phyloP scores from a whole-genome alignment of 1,284 basidiomycete species.

The Anthracocystis walkeri region DNA sequence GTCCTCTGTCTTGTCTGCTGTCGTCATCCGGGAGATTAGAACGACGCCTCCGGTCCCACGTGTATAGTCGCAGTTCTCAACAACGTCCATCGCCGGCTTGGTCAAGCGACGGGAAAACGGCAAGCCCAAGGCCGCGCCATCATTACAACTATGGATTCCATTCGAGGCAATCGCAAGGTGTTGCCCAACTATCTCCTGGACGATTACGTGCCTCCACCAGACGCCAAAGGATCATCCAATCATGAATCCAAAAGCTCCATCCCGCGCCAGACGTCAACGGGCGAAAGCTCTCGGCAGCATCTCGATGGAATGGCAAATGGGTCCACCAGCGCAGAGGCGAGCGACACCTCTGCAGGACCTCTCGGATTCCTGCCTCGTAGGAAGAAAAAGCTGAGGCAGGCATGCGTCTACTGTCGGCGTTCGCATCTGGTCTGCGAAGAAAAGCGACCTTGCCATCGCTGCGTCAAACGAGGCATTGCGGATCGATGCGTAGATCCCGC shows the following conservation, averaged over 20 bases:
- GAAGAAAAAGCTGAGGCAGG: constrained; percentile 47
- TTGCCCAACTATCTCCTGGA: constrained; percentile 52
- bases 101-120: too few species aligned
- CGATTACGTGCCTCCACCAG: constrained; percentile 25
- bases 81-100: neutral
- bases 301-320: constrained; percentile 5
- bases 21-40: neutral
- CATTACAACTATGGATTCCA: too few species aligned
- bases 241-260: neutral
- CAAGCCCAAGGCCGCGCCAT: too few species aligned
- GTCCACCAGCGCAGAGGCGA: neutral
- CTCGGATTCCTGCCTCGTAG: constrained; percentile 24
- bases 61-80: neutral
- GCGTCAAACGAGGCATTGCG: constrained; percentile 50
- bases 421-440: constrained; percentile 52
- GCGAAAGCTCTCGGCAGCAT: constrained; percentile 11
- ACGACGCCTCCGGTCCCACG: neutral
- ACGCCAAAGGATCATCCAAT: constrained; percentile 13
- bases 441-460: constrained; percentile 43
- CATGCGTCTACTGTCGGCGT: constrained; percentile 46
- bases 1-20: neutral
- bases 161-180: constrained; percentile 38
- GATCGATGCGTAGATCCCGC: constrained; percentile 44
- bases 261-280: neutral
- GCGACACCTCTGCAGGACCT: constrained; percentile 12